Evolutionary conservation across 768 basidiomycete species (phyloP), one percentile per base, ranked within the genome.

Genomic region (Boletus patriciae): DNA sequence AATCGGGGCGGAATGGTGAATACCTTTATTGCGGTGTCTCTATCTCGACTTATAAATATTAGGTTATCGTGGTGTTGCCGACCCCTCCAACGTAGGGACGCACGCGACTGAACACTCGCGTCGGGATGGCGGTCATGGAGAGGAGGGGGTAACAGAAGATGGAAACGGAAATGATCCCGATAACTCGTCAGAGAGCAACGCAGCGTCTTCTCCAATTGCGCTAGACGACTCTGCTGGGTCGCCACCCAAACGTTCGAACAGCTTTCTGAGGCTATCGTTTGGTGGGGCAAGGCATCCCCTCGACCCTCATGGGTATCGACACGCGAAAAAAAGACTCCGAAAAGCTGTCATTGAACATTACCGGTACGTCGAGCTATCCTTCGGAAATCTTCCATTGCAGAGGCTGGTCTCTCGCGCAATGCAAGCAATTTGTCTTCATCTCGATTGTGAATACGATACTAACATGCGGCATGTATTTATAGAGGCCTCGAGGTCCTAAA

Each of bases 331-430:
- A 67, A 85, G 85, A 61, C 77, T 98, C 40, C 90, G 90, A 71
- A 86, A 84, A 59, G 96, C 94, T 3, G 79, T 88, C 1, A 60
- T 86, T 44, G 92, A 95, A 65, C 87, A 87, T 67, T 97, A 98
- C 70, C 81, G 84, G 86, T 86, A 62, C 38, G 59, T 65, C 40
- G 27, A 19, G 7, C 15, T 33, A 8, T 25, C 4, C 4, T 52
- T 38, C 6, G 41, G 13, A 34, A n/a, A 27, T 43, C 15, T 2
- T 27, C 12, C 43, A 25, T 29, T 27, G 18, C n/a, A 31, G 21
- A n/a, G 34, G 50, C 21, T 16, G 25, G 2, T 21, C 10, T 54
- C 27, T 29, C 34, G 15, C 27, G 15, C 27, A 31, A 37, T 18
- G 42, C 34, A 33, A 36, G 15, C 33, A 12, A 11, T n/a, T 23